These are phyloP conservation scores for Debaryomyces psychrophilus DNA, from an alignment of 1,139 yeast genomes.

Conservation along the genomic window DNA sequence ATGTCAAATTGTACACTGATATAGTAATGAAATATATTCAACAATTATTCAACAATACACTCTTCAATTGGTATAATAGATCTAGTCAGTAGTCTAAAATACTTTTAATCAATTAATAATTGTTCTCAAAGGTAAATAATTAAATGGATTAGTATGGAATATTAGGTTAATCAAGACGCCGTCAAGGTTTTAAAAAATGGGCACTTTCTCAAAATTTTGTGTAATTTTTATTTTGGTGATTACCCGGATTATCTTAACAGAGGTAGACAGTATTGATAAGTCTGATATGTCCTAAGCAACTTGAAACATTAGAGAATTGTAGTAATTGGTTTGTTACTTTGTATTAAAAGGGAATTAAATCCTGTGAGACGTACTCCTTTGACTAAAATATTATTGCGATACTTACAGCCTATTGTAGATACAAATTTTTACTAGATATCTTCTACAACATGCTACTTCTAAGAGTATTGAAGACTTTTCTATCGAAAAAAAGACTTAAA, in stretches of 20 bases:
- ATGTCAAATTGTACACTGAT: background rate
- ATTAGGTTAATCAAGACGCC: conserved; percentile 4
- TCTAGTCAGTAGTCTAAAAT: conserved; percentile 39
- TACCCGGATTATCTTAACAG: conserved; percentile 16
- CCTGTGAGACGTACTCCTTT: too few relatives aligned
- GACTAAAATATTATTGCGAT: too few relatives aligned
- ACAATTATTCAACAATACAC: background rate
- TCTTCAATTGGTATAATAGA: conserved; percentile 22
- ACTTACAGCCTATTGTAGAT: background rate
- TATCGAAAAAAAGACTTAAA: too few relatives aligned
- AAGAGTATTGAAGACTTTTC: too few relatives aligned
- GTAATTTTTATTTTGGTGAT: conserved; percentile 8
- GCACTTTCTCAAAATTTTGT: conserved; percentile 12
- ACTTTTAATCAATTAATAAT: conserved; percentile 12
- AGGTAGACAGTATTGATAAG: too few relatives aligned
- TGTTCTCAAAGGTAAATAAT: conserved; percentile 3
- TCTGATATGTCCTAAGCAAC: too few relatives aligned
- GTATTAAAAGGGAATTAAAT: too few relatives aligned
- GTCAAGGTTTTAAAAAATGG: conserved; percentile 10
- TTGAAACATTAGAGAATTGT: too few relatives aligned
- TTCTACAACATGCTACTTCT: too few relatives aligned
- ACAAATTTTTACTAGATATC: background rate
- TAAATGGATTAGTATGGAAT: conserved; percentile 8
- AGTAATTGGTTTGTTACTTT: too few relatives aligned
- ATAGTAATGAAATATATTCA: background rate